A percentile compares a stretch with the other conserved stretches of the same genome.
Evolutionary conservation across 2,329 filamentous ascomycete species (phyloP).

Genomic region (Microsporum audouinii): DNA sequence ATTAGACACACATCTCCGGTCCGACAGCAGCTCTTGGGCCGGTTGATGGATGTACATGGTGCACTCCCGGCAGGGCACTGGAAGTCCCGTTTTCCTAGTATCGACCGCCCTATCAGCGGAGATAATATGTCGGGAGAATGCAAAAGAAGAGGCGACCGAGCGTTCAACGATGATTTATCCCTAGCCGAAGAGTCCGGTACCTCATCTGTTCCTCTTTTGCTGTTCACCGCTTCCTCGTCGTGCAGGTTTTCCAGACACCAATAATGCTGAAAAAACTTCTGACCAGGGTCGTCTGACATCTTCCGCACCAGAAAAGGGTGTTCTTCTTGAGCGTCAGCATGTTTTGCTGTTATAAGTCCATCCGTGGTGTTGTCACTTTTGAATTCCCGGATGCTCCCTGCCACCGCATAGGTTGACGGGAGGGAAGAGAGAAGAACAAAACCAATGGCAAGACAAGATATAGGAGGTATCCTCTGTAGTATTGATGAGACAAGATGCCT

Average conservation of each 20-base stretch:
- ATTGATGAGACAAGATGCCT: background rate
- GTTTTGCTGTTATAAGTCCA: background rate
- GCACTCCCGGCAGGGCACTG: slow-evolving; percentile 46
- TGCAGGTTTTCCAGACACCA: slow-evolving; percentile 28
- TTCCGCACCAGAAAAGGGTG: slow-evolving; percentile 25
- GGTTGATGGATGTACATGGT: slow-evolving; percentile 44
- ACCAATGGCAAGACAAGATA: background rate
- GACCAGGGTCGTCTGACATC: slow-evolving; percentile 36
- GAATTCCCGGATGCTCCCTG: background rate
- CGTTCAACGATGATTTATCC: slow-evolving; percentile 4
- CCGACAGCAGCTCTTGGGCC: slow-evolving; percentile 49
- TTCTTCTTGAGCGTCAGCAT: background rate
- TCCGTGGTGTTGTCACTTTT: background rate
- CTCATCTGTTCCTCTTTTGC: background rate
- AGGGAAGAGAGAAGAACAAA: background rate
- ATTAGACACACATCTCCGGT: slow-evolving; percentile 43
- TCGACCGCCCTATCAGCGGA: background rate
- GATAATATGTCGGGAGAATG: background rate
- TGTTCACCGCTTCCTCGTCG: slow-evolving; percentile 5
- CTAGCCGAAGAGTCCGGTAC: background rate
- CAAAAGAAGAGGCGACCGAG: background rate
- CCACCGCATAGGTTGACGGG: background rate
- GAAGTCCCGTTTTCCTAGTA: slow-evolving; percentile 37
- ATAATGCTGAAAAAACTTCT: slow-evolving; percentile 39
- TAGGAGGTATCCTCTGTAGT: background rate